Percentiles rank a stretch among this genome's conserved stretches.
Evolutionary conservation across 495 filamentous ascomycete species (phyloP).

Genomic region (Cudoniella acicularis): DNA sequence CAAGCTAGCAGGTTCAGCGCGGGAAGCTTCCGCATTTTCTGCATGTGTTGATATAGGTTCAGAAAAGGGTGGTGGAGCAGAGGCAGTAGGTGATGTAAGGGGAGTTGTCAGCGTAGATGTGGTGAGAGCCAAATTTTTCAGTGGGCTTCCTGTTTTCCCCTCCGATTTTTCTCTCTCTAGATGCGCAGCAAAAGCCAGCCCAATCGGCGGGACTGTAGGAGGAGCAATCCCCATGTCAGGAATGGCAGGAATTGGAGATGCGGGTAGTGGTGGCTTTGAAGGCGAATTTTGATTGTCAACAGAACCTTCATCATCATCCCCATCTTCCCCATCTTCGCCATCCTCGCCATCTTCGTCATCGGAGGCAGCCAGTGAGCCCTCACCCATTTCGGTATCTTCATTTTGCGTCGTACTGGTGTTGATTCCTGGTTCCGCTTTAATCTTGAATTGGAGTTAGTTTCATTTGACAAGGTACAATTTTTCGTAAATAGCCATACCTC

Average conservation of each 20-base stretch:
- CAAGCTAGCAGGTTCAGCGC: slow-evolving; percentile 1
- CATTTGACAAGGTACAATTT: slow-evolving; percentile 14
- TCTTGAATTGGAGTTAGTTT: slow-evolving; percentile 29
- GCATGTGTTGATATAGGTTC: not conserved
- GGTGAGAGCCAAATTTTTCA: slow-evolving; percentile 23
- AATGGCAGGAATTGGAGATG: not conserved
- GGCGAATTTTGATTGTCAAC: slow-evolving; percentile 35
- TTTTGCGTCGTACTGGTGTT: slow-evolving; percentile 19
- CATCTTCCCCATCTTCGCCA: slow-evolving; percentile 50
- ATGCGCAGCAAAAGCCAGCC: not conserved
- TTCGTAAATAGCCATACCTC: slow-evolving; percentile 26
- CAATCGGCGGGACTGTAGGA: not conserved
- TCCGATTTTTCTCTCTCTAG: slow-evolving; percentile 7
- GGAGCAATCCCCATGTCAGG: not conserved
- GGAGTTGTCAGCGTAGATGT: slow-evolving; percentile 20
- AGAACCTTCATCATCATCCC: slow-evolving; percentile 46
- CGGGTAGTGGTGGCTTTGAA: slow-evolving; percentile 10
- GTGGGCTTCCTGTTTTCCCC: slow-evolving; percentile 20
- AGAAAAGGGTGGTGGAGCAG: not conserved
- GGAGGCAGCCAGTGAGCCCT: slow-evolving; percentile 42
- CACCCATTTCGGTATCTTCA: slow-evolving; percentile 39
- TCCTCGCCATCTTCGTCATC: slow-evolving; percentile 56
- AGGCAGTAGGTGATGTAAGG: slow-evolving; percentile 4
- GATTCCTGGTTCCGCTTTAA: slow-evolving; percentile 21
- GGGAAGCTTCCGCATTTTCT: not conserved